Evolutionary conservation across 345 rosid genomes (phyloP).

Genomic region (Bruguiera sexangula): DNA sequence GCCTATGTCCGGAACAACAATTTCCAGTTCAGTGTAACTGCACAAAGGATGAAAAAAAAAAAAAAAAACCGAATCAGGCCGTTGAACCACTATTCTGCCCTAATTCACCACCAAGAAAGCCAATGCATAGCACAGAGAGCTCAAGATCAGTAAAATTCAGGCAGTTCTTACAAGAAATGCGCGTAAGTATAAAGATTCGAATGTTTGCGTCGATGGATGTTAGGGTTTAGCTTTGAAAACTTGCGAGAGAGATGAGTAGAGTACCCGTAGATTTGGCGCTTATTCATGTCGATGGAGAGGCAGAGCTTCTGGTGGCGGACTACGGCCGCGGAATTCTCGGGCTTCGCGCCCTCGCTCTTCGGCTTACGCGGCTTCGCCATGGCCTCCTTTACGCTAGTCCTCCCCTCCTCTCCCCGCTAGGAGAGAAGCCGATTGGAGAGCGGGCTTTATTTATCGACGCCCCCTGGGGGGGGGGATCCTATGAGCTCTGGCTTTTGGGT

Average conservation of each 20-base stretch:
- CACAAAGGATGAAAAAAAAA: neutral
- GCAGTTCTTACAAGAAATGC: too few relatives aligned
- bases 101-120: too few relatives aligned
- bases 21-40: constrained; percentile 90
- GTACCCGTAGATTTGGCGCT: constrained; percentile 84
- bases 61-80: neutral
- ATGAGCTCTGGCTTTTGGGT: too few relatives aligned
- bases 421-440: neutral
- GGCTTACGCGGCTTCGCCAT: constrained; percentile 95
- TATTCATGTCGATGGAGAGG: constrained; percentile 69
- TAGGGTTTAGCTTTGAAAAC: too few relatives aligned
- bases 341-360: constrained; percentile 62
- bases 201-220: too few relatives aligned
- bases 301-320: constrained; percentile 95
- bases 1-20: constrained; percentile 88
- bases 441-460: neutral
- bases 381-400: neutral
- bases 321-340: constrained; percentile 67
- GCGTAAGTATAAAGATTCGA: too few relatives aligned
- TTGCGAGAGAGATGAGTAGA: constrained; percentile 8
- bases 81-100: neutral
- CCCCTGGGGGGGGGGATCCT: neutral
- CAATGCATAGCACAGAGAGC: too few relatives aligned
- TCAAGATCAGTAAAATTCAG: too few relatives aligned
- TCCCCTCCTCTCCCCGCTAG: neutral